Percentiles rank a stretch among this genome's conserved stretches.
phyloP scores from a whole-genome alignment of 805 yeast species.

The Citeromyces nyonsensis region DNA sequence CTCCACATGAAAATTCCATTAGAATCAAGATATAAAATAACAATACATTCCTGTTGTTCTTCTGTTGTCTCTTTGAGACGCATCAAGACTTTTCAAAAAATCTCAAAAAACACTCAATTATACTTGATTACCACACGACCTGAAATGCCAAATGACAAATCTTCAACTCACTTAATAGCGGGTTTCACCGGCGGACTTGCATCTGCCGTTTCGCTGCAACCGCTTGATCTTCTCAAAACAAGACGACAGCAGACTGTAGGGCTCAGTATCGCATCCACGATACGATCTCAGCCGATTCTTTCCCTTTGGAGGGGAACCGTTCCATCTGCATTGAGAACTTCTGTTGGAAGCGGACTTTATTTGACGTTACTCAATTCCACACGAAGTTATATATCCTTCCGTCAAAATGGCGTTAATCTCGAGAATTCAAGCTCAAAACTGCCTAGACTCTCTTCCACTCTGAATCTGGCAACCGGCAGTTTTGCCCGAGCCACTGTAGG shows the following conservation, averaged over 20 bases:
- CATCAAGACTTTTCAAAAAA: no score
- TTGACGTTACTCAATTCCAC: slow-evolving; percentile 54
- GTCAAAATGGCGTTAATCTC: slow-evolving; percentile 4
- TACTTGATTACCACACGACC: no score
- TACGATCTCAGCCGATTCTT: slow-evolving; percentile 22
- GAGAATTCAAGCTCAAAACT: slow-evolving; percentile 23
- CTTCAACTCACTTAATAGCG: slow-evolving; percentile 44
- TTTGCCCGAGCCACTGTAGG: slow-evolving; percentile 74
- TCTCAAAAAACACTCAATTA: no score
- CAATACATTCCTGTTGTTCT: no score
- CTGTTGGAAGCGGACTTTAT: slow-evolving; percentile 82
- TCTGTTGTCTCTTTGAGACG: no score
- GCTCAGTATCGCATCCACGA: slow-evolving; percentile 14
- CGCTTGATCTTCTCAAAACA: slow-evolving; percentile 80
- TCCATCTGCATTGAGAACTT: slow-evolving; percentile 82
- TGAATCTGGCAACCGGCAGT: slow-evolving; percentile 67
- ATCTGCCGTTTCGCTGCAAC: slow-evolving; percentile 71
- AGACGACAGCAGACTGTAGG: slow-evolving; percentile 51
- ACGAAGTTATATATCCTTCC: slow-evolving; percentile 32
- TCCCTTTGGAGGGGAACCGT: slow-evolving; percentile 88
- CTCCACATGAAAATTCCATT: no score
- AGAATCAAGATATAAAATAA: no score
- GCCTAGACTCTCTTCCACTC: slow-evolving; percentile 57
- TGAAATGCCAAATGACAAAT: neutral
- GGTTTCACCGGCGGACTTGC: slow-evolving; percentile 80